These are phyloP conservation scores for Globisporangium emineosum DNA, from an alignment of 352 stramenopile species.

Conservation along the genomic window DNA sequence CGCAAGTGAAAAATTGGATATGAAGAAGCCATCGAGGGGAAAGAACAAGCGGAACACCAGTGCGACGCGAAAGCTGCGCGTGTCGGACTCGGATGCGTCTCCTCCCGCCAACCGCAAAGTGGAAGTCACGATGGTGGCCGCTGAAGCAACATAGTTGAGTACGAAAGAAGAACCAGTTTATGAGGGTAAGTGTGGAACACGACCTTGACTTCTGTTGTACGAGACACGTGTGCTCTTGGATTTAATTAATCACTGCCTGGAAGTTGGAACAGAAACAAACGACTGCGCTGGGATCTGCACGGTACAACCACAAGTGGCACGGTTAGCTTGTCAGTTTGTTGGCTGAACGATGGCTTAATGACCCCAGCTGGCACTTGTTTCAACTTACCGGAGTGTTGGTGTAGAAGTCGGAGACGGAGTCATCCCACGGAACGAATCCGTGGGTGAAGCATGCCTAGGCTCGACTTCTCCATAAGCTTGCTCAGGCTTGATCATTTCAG, in stretches of 20 bases:
- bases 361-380: background rate
- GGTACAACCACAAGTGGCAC: background rate
- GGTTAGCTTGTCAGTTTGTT: background rate
- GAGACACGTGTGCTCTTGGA: background rate
- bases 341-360: background rate
- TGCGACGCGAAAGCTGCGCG: background rate
- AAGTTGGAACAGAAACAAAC: background rate
- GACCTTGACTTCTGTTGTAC: background rate
- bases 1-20: background rate
- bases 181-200: background rate
- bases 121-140: background rate
- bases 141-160: background rate
- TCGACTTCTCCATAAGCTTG: background rate
- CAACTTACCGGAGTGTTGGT: background rate
- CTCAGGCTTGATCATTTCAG: background rate
- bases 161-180: background rate
- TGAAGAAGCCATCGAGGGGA: background rate
- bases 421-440: conserved; percentile 12
- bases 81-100: background rate
- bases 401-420: conserved; percentile 1
- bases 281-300: conserved; percentile 4
- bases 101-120: background rate
- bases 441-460: background rate
- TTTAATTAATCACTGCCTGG: background rate
- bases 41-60: background rate